Evolutionary conservation across 495 filamentous ascomycete species (phyloP), one percentile per base, ranked within the genome.

Genomic region (Podospora anserina): DNA sequence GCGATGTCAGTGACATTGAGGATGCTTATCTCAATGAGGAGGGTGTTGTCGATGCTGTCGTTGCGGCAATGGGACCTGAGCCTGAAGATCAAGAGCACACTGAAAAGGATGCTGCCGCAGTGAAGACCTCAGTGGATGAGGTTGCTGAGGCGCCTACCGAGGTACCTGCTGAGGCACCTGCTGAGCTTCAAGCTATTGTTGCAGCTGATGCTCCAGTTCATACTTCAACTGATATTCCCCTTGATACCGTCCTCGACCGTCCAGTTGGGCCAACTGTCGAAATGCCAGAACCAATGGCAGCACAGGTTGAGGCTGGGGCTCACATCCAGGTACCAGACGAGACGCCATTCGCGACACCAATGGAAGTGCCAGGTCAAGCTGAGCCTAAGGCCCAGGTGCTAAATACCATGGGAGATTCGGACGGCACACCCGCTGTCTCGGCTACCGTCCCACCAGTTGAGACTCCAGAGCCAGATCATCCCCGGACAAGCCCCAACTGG

Each of bases 401-500:
- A 32, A 32, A 32, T 32, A n/a, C 1, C 6, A 5, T 27, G 56
- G 23, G 56, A 0, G 18, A 4, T 58, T 18, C 56, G 20, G 56
- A 20, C 16, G 6, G n/a, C 56, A 58, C n/a, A 11, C 39, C 39
- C 13, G 9, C 9, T 3, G 39, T 49, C 6, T 49, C 39, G 39
- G 6, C 18, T 1, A 19, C 55, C 2, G 55, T 58, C 5, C 59
- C 28, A 16, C 2, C 59, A 26, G 2, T 61, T n/a, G 59, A 27
- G 28, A n/a, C 18, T n/a, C 16, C 11, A 26, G 20, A 20, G 59
- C 59, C 59, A 5, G 59, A 28, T 20, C 20, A 27, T 28, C 59
- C 59, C 13, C 5, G 7, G 11, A 58, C 9, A 20, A 58, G 6
- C 59, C 9, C 19, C 59, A 61, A 32, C 59, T 68, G 58, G 66